phyloP scores from a whole-genome alignment of 208 protist genomes.

The Wallacemonas sp. region DNA sequence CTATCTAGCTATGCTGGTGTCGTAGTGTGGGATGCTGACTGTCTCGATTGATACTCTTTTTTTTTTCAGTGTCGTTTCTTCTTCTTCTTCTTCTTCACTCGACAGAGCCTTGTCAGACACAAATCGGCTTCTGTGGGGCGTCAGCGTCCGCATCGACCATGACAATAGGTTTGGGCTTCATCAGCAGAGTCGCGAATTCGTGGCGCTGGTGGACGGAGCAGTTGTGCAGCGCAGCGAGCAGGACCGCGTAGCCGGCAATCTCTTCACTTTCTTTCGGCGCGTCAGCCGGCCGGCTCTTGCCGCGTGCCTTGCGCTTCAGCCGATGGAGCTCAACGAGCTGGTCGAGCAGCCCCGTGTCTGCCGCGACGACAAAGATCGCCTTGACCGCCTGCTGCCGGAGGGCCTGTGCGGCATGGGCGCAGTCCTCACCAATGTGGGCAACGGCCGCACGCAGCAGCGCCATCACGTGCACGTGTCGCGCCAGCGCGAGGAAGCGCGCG shows the following conservation, averaged over 20 bases:
- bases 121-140: conserved; percentile 42
- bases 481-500: conserved; percentile 40
- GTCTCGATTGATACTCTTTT: too few relatives aligned
- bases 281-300: neutral
- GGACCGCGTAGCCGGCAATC: conserved; percentile 40
- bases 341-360: conserved; percentile 54
- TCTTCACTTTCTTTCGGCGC: conserved; percentile 16
- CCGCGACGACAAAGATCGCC: conserved; percentile 48
- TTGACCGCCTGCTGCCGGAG: conserved; percentile 62
- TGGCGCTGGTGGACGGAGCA: conserved; percentile 30
- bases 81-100: too few relatives aligned
- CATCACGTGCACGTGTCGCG: conserved; percentile 53
- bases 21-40: too few relatives aligned
- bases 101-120: conserved; percentile 7
- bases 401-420: conserved; percentile 34
- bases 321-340: conserved; percentile 42
- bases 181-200: conserved; percentile 36
- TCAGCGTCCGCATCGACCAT: conserved; percentile 14
- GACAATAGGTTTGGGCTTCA: conserved; percentile 28
- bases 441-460: conserved; percentile 53
- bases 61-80: too few relatives aligned
- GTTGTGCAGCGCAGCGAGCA: conserved; percentile 61
- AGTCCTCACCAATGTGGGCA: conserved; percentile 27
- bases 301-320: conserved; percentile 28
- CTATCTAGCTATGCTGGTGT: too few relatives aligned